Evolutionary conservation across 371 early-diverging fungal genomes (phyloP).

Genomic region (Dinochytrium kinnereticum): DNA sequence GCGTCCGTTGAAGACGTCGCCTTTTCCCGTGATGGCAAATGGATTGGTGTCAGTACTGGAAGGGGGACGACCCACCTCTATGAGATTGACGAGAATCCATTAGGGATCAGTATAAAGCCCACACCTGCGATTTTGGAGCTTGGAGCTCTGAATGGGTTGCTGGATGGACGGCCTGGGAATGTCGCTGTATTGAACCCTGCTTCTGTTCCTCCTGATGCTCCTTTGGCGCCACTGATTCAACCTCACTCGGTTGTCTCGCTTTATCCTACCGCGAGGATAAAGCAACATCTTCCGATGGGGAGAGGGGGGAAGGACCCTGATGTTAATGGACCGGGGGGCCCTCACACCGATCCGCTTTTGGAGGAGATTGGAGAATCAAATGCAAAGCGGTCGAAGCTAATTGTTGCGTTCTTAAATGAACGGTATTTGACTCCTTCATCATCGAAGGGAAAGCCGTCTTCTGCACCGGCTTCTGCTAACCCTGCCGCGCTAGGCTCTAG

Average conservation of each 20-base stretch:
- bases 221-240: neutral
- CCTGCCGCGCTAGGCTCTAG: no score
- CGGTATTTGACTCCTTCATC: no score
- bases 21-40: conserved; percentile 74
- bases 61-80: conserved; percentile 75
- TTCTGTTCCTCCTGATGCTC: conserved; percentile 9
- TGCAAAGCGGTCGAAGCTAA: neutral
- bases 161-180: conserved; percentile 22
- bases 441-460: no score
- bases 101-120: neutral
- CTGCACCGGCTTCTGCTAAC: neutral
- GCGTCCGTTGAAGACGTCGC: conserved; percentile 75
- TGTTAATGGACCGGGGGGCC: neutral
- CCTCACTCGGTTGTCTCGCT: conserved; percentile 12
- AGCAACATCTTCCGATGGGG: conserved; percentile 22
- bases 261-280: conserved; percentile 34
- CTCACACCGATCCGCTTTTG: no score
- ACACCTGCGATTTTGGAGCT: conserved; percentile 22
- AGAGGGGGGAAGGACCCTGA: conserved; percentile 5
- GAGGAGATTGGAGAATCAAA: no score
- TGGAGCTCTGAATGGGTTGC: conserved; percentile 38
- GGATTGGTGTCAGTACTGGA: conserved; percentile 79
- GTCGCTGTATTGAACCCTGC: conserved; percentile 21
- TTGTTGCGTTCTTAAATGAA: neutral
- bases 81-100: conserved; percentile 23